Conservation (phyloP, 331 rosid species). For the Malus hybrid region DNA sequence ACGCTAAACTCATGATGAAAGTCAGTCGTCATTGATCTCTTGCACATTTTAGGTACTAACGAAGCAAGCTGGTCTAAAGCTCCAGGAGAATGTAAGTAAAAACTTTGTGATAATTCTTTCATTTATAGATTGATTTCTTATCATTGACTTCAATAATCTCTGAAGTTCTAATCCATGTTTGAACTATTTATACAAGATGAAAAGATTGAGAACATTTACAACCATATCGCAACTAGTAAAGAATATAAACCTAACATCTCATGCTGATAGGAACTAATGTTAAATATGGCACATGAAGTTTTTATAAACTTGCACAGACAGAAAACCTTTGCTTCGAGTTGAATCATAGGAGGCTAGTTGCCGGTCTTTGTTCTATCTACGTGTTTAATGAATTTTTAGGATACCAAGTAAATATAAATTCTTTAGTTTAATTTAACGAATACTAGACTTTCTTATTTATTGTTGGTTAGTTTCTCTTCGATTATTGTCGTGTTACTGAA, state of each 20-base stretch:
- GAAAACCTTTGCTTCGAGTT: not conserved
- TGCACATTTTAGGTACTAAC: slow-evolving; percentile 57
- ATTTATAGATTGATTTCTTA: slow-evolving; percentile 2
- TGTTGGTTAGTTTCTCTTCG: not conserved
- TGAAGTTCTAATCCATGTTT: not conserved
- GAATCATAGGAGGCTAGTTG: not conserved
- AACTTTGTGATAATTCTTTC: not conserved
- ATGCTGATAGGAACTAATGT: not conserved
- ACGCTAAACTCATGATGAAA: not conserved
- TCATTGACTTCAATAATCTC: not conserved
- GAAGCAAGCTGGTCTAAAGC: slow-evolving; percentile 81
- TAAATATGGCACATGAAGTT: not conserved
- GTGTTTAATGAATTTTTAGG: not conserved
- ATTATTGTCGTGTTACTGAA: slow-evolving; percentile 4
- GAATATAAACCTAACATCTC: not conserved
- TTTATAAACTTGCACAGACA: not conserved
- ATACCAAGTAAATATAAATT: not conserved
- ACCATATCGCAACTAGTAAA: not conserved
- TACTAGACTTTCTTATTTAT: not conserved
- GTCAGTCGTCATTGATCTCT: slow-evolving; percentile 13
- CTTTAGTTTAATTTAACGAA: not conserved
- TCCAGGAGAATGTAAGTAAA: slow-evolving; percentile 66
- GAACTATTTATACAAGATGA: not conserved
- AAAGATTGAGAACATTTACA: not conserved
- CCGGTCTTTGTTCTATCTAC: not conserved